Evolutionary conservation across 768 basidiomycete species (phyloP).

Genomic region (Hericium alpestre): DNA sequence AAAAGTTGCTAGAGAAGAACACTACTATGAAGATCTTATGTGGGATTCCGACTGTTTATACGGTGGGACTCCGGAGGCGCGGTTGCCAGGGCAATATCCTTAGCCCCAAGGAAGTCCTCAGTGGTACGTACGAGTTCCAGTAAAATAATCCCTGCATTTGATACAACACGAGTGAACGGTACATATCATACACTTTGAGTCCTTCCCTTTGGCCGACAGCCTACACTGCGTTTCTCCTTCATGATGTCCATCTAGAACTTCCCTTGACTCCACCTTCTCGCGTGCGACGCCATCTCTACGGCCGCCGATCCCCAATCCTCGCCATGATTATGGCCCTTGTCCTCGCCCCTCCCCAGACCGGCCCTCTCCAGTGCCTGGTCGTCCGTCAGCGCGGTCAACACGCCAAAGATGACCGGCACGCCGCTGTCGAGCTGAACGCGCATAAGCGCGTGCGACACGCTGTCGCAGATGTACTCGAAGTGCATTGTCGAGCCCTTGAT

Average conservation of each 20-base stretch:
- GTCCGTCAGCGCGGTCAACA: constrained; percentile 84
- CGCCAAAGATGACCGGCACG: constrained; percentile 92
- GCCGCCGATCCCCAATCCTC: constrained; percentile 97
- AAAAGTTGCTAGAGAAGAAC: too few species aligned
- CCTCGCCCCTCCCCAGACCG: constrained; percentile 62
- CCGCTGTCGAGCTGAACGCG: constrained; percentile 87
- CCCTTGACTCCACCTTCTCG: constrained; percentile 59
- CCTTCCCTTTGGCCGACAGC: background rate
- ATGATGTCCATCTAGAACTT: constrained; percentile 30
- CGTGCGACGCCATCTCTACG: constrained; percentile 78
- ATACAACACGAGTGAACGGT: too few species aligned
- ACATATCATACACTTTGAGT: background rate
- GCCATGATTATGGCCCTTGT: constrained; percentile 91
- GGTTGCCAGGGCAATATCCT: too few species aligned
- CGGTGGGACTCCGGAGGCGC: too few species aligned
- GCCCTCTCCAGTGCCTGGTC: constrained; percentile 92
- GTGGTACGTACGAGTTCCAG: too few species aligned
- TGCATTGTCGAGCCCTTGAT: constrained; percentile 99
- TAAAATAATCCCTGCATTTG: too few species aligned
- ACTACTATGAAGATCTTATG: too few species aligned
- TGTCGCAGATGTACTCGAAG: constrained; percentile 97
- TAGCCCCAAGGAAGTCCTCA: too few species aligned
- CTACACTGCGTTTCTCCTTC: background rate
- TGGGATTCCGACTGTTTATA: too few species aligned
- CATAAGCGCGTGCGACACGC: constrained; percentile 91